Percentiles rank a stretch among this genome's conserved stretches.
These are phyloP conservation scores for Mycothermus thermophilus DNA, from an alignment of 495 filamentous ascomycete species.

Conservation along the genomic window DNA sequence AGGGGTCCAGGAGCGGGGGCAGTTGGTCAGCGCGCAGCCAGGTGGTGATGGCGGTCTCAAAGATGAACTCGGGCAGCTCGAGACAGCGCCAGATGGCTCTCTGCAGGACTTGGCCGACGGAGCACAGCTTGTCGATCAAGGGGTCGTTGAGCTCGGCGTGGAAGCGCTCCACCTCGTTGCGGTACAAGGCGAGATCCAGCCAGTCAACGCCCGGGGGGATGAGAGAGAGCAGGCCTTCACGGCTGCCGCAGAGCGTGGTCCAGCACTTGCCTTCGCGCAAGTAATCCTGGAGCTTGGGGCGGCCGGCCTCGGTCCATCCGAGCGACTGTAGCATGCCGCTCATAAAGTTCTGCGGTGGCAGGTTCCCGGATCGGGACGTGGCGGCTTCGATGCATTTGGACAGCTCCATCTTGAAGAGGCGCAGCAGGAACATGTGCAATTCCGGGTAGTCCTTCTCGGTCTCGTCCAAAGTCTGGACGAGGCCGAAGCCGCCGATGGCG, in stretches of 20 bases:
- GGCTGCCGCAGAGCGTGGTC: constrained; percentile 13
- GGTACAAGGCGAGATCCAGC: constrained; percentile 13
- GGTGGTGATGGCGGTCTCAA: constrained; percentile 10
- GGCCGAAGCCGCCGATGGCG: constrained; percentile 3
- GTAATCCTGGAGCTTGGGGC: constrained; percentile 12
- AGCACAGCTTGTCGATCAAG: constrained; percentile 10
- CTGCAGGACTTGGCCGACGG: constrained; percentile 10
- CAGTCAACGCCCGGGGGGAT: constrained; percentile 9
- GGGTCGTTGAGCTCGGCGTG: constrained; percentile 9
- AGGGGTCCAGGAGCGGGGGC: constrained; percentile 9
- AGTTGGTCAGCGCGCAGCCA: constrained; percentile 8
- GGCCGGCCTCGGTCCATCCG: constrained; percentile 9
- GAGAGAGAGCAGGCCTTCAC: constrained; percentile 15
- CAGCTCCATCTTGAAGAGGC: constrained; percentile 16
- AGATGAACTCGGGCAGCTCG: constrained; percentile 17
- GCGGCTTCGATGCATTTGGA: constrained; percentile 1
- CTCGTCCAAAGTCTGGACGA: constrained; percentile 9
- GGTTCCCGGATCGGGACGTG: not conserved
- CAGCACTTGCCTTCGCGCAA: constrained; percentile 22
- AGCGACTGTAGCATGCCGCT: constrained; percentile 9
- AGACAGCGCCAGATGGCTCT: constrained; percentile 11
- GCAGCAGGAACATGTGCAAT: constrained; percentile 14
- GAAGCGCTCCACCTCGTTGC: constrained; percentile 10
- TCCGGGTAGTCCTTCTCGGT: constrained; percentile 3
- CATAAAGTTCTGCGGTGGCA: not conserved